Conservation (phyloP, 345 rosid species). For the Gossypioides kirkii region DNA sequence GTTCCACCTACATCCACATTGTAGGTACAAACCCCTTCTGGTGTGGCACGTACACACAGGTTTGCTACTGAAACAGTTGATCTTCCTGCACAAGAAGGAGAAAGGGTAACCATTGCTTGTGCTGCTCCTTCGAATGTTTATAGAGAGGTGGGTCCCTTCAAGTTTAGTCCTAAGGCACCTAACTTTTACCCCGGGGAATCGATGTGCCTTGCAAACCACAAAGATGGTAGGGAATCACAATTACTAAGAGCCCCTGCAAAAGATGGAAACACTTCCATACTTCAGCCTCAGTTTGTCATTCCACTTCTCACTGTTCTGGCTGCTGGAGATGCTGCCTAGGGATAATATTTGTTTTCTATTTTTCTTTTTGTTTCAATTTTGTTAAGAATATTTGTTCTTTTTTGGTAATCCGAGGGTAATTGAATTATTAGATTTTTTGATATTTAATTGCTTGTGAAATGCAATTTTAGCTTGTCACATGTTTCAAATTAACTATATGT, state of each 20-base stretch:
- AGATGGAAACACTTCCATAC: slow-evolving; percentile 54
- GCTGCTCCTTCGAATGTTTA: slow-evolving; percentile 75
- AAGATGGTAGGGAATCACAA: slow-evolving; percentile 60
- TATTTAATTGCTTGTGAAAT: no score
- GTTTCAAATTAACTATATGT: no score
- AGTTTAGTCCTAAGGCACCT: slow-evolving; percentile 71
- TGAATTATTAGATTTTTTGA: no score
- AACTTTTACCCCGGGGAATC: slow-evolving; percentile 83
- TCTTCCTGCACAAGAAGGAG: slow-evolving; percentile 94
- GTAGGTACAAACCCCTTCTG: slow-evolving; percentile 86
- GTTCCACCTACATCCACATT: slow-evolving; percentile 13
- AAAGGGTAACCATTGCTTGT: slow-evolving; percentile 84
- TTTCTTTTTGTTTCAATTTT: no score
- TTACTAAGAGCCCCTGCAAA: slow-evolving; percentile 69
- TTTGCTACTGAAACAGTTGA: slow-evolving; percentile 92
- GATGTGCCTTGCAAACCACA: slow-evolving; percentile 82
- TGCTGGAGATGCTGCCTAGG: slow-evolving; percentile 87
- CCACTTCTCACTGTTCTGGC: slow-evolving; percentile 73
- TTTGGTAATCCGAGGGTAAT: no score
- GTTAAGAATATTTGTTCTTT: no score
- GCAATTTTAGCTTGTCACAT: no score
- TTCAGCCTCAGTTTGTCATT: slow-evolving; percentile 54
- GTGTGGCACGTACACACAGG: slow-evolving; percentile 75
- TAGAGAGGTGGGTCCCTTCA: slow-evolving; percentile 78
- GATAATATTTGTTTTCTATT: no score